Conservation (phyloP, 2,329 filamentous ascomycete genomes). For the Beauveria rudraprayagi region DNA sequence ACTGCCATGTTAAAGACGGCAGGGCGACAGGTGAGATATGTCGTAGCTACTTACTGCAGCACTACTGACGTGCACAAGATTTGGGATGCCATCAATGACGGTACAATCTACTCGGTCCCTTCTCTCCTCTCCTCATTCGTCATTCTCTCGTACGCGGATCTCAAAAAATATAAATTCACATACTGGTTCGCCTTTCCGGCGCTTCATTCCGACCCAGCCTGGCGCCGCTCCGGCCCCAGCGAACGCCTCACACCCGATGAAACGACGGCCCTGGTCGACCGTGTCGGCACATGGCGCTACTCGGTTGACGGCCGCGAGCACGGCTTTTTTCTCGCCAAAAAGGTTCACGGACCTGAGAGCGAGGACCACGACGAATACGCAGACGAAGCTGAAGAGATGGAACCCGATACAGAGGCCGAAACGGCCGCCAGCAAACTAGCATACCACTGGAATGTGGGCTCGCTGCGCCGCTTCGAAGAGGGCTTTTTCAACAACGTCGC, state of each 20-base stretch:
- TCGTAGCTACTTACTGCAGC: background rate
- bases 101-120: slow-evolving; percentile 89
- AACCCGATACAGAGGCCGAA: slow-evolving; percentile 39
- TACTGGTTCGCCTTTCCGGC: slow-evolving; percentile 98
- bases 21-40: slow-evolving; percentile 59
- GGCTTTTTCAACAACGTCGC: slow-evolving; percentile 74
- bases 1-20: slow-evolving; percentile 67
- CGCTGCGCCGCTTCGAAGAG: slow-evolving; percentile 69
- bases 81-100: slow-evolving; percentile 95
- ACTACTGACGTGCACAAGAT: slow-evolving; percentile 51
- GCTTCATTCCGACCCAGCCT: slow-evolving; percentile 77
- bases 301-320: slow-evolving; percentile 74
- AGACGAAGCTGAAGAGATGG: slow-evolving; percentile 19
- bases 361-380: slow-evolving; percentile 15
- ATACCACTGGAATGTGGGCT: slow-evolving; percentile 70
- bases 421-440: slow-evolving; percentile 42
- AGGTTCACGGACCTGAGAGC: slow-evolving; percentile 36
- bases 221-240: slow-evolving; percentile 56
- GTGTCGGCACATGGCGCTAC: slow-evolving; percentile 82
- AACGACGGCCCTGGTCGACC: slow-evolving; percentile 70
- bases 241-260: slow-evolving; percentile 57
- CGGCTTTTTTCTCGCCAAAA: slow-evolving; percentile 94
- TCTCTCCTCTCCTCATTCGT: slow-evolving; percentile 85
- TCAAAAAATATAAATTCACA: slow-evolving; percentile 97
- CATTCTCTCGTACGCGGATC: slow-evolving; percentile 84